Percentiles rank a stretch among this genome's conserved stretches.
Evolutionary conservation across 441 rosid species (phyloP).

Genomic region (Syzygium syzygioides): DNA sequence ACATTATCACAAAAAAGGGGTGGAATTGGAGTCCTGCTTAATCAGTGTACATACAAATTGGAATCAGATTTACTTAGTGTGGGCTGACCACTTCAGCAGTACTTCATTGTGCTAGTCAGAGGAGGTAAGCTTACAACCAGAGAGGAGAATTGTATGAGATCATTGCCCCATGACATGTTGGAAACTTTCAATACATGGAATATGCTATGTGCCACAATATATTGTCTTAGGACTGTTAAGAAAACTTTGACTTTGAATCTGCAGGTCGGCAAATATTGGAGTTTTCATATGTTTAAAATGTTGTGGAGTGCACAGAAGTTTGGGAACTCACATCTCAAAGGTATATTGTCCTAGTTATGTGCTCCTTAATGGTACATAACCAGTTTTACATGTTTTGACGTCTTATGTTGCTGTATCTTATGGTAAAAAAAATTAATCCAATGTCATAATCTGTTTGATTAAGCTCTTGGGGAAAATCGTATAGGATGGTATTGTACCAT

Average conservation of each 20-base stretch:
- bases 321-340: conserved; percentile 92
- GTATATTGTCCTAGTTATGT: conserved; percentile 26
- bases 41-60: neutral
- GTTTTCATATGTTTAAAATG: conserved; percentile 97
- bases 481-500: neutral
- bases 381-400: neutral
- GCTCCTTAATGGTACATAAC: neutral
- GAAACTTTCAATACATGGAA: neutral
- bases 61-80: neutral
- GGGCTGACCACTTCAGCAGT: neutral
- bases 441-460: neutral
- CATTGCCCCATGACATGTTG: neutral
- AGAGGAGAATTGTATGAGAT: neutral
- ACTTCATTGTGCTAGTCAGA: neutral
- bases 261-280: conserved; percentile 96
- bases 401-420: neutral
- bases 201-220: neutral
- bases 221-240: neutral
- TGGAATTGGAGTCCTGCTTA: neutral
- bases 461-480: neutral
- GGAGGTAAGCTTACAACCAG: neutral
- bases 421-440: neutral
- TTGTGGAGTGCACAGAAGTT: conserved; percentile 95
- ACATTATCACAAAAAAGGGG: neutral
- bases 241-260: conserved; percentile 7